These are phyloP conservation scores for Haematococcus lacustris DNA, from an alignment of 139 green algal genomes.

Conservation along the genomic window DNA sequence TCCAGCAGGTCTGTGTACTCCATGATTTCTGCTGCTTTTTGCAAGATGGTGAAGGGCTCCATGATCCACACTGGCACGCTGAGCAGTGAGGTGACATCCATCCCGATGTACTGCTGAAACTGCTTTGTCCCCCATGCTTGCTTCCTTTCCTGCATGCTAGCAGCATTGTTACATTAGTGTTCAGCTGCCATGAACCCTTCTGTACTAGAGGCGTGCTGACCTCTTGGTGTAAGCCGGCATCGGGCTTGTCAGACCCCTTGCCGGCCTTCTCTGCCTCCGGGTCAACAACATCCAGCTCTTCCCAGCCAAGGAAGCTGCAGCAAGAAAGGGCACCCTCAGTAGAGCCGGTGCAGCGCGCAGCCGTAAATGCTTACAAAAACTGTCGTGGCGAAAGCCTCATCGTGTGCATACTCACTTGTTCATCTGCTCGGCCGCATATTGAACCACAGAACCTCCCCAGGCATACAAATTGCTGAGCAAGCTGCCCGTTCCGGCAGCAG, in stretches of 20 bases:
- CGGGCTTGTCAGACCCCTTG: too few species aligned
- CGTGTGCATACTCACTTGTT: constrained; percentile 21
- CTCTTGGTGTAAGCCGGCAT: too few species aligned
- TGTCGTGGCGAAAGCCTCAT: not conserved
- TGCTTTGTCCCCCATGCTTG: constrained; percentile 40
- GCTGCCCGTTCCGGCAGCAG: too few species aligned
- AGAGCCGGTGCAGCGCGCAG: not conserved
- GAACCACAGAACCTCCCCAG: constrained; percentile 18
- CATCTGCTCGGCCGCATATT: constrained; percentile 20
- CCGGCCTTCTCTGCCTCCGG: constrained; percentile 29
- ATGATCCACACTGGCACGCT: constrained; percentile 94
- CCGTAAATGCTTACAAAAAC: too few species aligned
- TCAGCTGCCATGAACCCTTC: too few species aligned
- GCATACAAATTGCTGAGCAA: not conserved
- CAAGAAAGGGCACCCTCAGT: too few species aligned
- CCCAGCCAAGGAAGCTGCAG: constrained; percentile 30
- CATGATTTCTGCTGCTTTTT: constrained; percentile 97
- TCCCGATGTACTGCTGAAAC: constrained; percentile 72
- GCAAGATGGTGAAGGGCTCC: constrained; percentile 94
- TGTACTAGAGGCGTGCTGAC: too few species aligned
- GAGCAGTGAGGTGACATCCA: constrained; percentile 85
- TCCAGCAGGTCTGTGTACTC: constrained; percentile 93
- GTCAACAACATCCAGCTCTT: constrained; percentile 37
- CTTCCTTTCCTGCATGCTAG: constrained; percentile 42
- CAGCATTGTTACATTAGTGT: too few species aligned